Base-by-base conservation (phyloP, 306 rosid species). In the Nissolia schottii region DNA sequence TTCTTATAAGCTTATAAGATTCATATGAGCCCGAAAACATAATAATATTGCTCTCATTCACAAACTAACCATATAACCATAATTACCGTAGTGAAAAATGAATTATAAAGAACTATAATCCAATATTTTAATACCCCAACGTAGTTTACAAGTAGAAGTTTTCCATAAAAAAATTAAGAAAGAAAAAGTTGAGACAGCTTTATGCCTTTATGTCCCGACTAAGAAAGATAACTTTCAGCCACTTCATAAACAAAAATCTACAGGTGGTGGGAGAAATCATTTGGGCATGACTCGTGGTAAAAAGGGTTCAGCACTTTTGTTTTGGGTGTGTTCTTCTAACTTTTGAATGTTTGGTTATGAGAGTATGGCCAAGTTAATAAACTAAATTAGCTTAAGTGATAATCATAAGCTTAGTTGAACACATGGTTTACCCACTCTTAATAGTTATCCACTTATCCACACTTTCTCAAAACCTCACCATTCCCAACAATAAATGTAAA, bases 371-470 rank as follows among this genome's bases (percentile, higher is more conserved):
- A 25, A 18, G 35, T 18, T 35, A 54, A 54, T 25, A 14, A 24
- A 38, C 35, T 32, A 6, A n/a, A 24, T 13, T 7, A 59, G 55
- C 15, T 37, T 14, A 16, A 29, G 15, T n/a, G 50, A 50, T 23
- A 54, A 78, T 70, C 72, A 78, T 62, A 31, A 23, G 54, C 34
- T 32, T 43, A 1, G 20, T 71, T 78, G 72, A 77, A 70, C 54
- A 40, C 51, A 38, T 51, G 71, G 49, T 15, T 45, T 45, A 4
- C 51, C 10, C 18, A 45, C 51, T n/a, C 7, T 4, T 34, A 5
- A 38, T 51, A 66, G 58, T 49, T 40, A 61, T 9, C 16, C 37
- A 50, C 54, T 62, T 46, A 24, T 14, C 37, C 2, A 48, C 10
- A 5, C 19, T 43, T 76, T 34, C 5, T 22, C 6, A 4, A 43